Evolutionary conservation across 331 rosid species (phyloP), one percentile per base, ranked within the genome.

Genomic region (Acacia concinna): DNA sequence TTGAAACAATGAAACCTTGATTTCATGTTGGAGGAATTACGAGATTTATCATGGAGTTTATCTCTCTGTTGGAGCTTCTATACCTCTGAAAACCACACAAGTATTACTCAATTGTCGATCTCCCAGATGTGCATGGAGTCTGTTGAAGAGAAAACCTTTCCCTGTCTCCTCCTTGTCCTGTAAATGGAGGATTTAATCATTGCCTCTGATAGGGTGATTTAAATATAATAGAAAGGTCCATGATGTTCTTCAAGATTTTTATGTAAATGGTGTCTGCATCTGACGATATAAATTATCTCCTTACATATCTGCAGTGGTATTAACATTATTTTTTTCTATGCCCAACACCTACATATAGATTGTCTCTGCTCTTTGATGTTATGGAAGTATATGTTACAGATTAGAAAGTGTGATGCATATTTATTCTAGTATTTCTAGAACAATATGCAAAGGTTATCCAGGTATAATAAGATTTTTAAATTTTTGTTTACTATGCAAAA

Each of bases 331-430:
- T 68, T 25, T 18, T 23, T 67, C 32, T 23, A 23, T 68, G 7
- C 41, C 5, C n/a, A 13, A 38, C 35, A 21, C 35, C 23, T 41
- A 40, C 37, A 23, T 27, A 15, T 44, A 70, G 68, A 37, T 18
- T 65, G 28, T 66, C 31, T n/a, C 32, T 14, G 31, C 51, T 35
- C 46, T 75, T 75, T 46, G 43, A 56, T 56, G 51, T 81, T 62
- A 70, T 69, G 20, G 65, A 72, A 64, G 37, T 81, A 65, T 70
- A 30, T 78, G 41, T 71, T 72, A 43, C 69, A 77, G 76, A 76
- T 68, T 62, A 73, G 72, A 73, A 60, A 68, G 51, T 79, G 68
- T 79, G 82, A 70, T 38, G 44, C 56, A 67, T 4, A 12, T 11
- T 62, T 44, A 59, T 30, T 73, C 37, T n/a, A 31, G 12, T 43